Conservation (phyloP, 495 filamentous ascomycete genomes). For the Oleoguttula mirabilis region DNA sequence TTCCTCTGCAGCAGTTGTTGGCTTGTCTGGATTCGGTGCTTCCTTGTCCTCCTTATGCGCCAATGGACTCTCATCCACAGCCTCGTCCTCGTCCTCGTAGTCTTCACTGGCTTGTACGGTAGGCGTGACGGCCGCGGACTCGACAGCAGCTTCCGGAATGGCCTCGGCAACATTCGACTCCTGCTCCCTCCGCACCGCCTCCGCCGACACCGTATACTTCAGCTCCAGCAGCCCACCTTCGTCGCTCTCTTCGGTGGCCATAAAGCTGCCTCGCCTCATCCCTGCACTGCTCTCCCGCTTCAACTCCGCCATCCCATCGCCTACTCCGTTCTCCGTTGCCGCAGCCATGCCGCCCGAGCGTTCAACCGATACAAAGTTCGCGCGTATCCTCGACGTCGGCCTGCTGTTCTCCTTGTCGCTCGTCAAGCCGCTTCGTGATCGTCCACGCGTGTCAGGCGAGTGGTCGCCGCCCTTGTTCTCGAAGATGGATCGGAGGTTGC, state of each 20-base stretch:
- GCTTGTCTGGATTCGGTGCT: conserved; percentile 26
- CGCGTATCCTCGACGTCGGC: conserved; percentile 65
- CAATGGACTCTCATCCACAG: conserved; percentile 7
- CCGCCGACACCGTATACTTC: conserved; percentile 24
- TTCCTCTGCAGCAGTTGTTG: conserved; percentile 28
- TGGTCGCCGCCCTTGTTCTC: conserved; percentile 49
- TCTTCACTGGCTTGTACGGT: background rate
- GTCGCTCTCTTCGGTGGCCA: conserved; percentile 19
- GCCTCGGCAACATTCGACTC: conserved; percentile 20
- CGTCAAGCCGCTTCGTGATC: conserved; percentile 48
- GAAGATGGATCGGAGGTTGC: conserved; percentile 78
- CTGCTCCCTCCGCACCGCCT: conserved; percentile 24
- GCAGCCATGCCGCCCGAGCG: conserved; percentile 13
- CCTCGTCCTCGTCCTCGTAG: background rate
- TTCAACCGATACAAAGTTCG: conserved; percentile 74
- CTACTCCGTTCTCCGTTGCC: conserved; percentile 16
- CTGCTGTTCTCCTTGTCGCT: conserved; percentile 35
- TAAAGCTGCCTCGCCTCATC: conserved; percentile 24
- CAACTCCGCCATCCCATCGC: conserved; percentile 6
- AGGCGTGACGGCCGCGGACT: conserved; percentile 13
- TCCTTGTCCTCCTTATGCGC: conserved; percentile 12
- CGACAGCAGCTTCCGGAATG: conserved; percentile 25
- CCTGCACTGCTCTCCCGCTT: conserved; percentile 19
- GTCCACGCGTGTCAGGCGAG: conserved; percentile 53
- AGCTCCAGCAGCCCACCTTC: conserved; percentile 18